Evolutionary conservation across 2,329 filamentous ascomycete genomes (phyloP), one percentile per base, ranked within the genome.

Genomic region (Trichoderma harzianum): DNA sequence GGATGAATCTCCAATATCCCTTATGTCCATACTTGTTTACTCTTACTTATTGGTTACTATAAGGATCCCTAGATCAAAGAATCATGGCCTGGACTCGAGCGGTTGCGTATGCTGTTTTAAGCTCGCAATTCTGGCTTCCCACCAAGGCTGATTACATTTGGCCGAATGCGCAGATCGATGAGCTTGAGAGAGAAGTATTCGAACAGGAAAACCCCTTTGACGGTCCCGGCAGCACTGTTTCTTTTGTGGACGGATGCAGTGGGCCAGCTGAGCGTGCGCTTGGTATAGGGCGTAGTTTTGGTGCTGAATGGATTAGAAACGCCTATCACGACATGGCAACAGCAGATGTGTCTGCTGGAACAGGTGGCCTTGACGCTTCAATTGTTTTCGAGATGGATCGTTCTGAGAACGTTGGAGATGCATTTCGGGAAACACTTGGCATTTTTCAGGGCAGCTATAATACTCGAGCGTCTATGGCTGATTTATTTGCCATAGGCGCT

Each of bases 271-370:
- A 64, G 24, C 6, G 34, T 6, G 21, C 51, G 6, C 24, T 30
- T 3, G 34, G 64, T 39, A 43, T 18, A n/a, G 65, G 36, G 7
- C 65, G 65, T 12, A 68, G 36, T 26, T 47, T 68, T 26, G 65
- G 65, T 24, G 65, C 65, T 5, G 65, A 68, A 26, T 68, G 65
- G 65, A n/a, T 68, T 8, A 60, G 53, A 68, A 68, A 30, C n/a
- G 53, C 65, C 18, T 68, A 68, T 26, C 65, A 68, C 7, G 65
- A 68, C 53, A 68, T 68, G 65, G n/a, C 65, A 6, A 68, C 65
- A 8, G 53, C 65, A 16, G 53, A 68, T 18, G 53, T 68, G 1
- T 18, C 11, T 34, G 34, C 53, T 10, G 65, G 65, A 14, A 68
- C 65, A 3, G 65, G 65, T 36, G 65, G 65, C 7, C n/a, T 68